Evolutionary conservation across 768 basidiomycete species (phyloP), one percentile per base, ranked within the genome.

Genomic region (Dendrothele bispora): DNA sequence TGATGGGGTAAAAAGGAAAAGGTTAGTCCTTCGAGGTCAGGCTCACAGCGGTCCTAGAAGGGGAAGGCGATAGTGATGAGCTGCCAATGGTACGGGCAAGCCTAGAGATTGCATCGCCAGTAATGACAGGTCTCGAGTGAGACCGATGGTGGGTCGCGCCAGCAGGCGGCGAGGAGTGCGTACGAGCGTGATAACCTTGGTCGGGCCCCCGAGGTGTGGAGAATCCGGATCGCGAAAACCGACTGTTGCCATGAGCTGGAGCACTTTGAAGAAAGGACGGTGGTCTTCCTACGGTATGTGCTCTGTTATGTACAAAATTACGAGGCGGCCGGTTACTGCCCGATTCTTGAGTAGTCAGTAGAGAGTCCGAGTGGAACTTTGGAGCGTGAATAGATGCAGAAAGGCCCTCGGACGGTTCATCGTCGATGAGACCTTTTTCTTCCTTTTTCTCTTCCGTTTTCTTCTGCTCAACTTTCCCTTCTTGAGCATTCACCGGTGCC

Each of bases 61-160:
- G 30, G 10, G 30, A 32, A 10, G 30, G n/a, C 10, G 30, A 32
- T 32, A 32, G 10, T 32, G 30, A 32, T n/a, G 30, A 10, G 30
- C 30, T n/a, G 30, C 30, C 32, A 20, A 27, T 81, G 8, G 83
- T 81, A 54, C 78, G 74, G 22, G 80, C 82, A 26, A 91, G 62
- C 48, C 73, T 72, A 11, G 86, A 82, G 42, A 88, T 76, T 2
- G 86, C 88, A 41, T 84, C 86, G 11, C 74, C 82, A 5, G 84
- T 85, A 55, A 91, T 77, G 36, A 90, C 74, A n/a, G 88, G 88
- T 8, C 88, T 77, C 27, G 69, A 28, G 52, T 81, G 78, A 15
- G 67, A 62, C 17, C 62, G 43, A 20, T 80, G 77, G 40, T 75
- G 67, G 30, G 60, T 63, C 32, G 61, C 55, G 36, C 72, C 64